These are phyloP conservation scores for Boletus sp. DNA, from an alignment of 1,284 basidiomycete genomes.

Conservation along the genomic window DNA sequence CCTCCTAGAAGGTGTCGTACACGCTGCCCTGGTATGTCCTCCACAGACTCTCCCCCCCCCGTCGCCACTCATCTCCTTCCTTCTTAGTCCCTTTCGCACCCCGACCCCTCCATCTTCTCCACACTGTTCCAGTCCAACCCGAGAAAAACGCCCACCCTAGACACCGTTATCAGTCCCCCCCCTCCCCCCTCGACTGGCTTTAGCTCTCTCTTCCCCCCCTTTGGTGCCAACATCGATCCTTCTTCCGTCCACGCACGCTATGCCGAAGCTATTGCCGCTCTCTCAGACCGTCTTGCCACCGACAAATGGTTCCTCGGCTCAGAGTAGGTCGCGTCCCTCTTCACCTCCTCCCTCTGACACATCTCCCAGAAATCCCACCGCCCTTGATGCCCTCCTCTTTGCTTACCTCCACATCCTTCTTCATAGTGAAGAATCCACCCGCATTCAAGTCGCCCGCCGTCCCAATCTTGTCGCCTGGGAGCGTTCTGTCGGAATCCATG, in stretches of 20 bases:
- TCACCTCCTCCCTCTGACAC: constrained; percentile 6
- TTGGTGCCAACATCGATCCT: constrained; percentile 53
- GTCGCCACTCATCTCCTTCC: neutral
- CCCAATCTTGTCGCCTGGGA: constrained; percentile 79
- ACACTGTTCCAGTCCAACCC: constrained; percentile 38
- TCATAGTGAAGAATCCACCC: constrained; percentile 45
- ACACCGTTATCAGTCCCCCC: constrained; percentile 55
- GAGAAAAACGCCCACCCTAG: constrained; percentile 36
- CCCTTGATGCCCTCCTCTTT: constrained; percentile 74
- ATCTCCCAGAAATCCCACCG: constrained; percentile 54
- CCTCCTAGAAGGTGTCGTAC: constrained; percentile 69
- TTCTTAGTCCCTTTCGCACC: constrained; percentile 48
- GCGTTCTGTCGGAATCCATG: constrained; percentile 56
- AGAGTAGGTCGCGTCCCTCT: constrained; percentile 45
- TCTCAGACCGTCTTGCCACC: constrained; percentile 69
- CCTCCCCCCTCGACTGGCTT: constrained; percentile 69
- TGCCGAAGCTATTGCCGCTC: constrained; percentile 65
- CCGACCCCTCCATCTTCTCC: constrained; percentile 41
- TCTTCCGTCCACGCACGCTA: constrained; percentile 55
- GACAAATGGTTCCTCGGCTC: constrained; percentile 80
- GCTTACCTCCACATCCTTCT: constrained; percentile 72
- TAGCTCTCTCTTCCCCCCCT: constrained; percentile 57
- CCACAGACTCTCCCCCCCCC: neutral
- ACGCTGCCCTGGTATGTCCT: constrained; percentile 64
- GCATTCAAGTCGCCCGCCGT: constrained; percentile 64